Conservation (phyloP, 2,329 filamentous ascomycete genomes). For the Trichophyton rubrum region DNA sequence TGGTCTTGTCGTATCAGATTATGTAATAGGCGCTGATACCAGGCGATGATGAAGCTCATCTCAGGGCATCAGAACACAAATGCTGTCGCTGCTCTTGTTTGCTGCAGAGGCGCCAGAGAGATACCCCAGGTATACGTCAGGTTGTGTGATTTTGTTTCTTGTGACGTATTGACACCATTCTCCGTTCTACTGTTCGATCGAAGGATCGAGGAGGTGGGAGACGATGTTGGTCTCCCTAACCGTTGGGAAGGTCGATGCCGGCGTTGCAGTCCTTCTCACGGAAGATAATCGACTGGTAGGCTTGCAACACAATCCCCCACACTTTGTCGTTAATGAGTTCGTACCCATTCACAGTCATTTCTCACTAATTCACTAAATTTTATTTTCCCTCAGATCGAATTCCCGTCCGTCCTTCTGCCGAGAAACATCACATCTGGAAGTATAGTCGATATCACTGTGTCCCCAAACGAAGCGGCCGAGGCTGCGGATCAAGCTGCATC, state of each 20-base stretch:
- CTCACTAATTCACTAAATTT: background rate
- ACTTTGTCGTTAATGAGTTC: background rate
- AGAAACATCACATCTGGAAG: constrained; percentile 90
- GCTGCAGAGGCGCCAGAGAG: background rate
- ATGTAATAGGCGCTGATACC: background rate
- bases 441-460: constrained; percentile 94
- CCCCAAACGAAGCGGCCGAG: constrained; percentile 74
- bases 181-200: constrained; percentile 49
- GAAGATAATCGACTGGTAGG: constrained; percentile 91
- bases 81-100: background rate
- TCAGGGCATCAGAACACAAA: background rate
- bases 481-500: constrained; percentile 61
- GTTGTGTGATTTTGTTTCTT: background rate
- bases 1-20: background rate
- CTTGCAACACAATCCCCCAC: background rate
- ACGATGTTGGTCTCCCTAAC: constrained; percentile 93
- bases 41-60: background rate
- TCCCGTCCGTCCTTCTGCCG: constrained; percentile 91
- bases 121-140: background rate
- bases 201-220: constrained; percentile 69
- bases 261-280: constrained; percentile 90
- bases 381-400: constrained; percentile 65
- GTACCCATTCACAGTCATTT: background rate
- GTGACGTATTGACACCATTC: no score
- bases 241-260: constrained; percentile 97